Percentiles rank a stretch among this genome's conserved stretches.
Conservation (phyloP, 108 stramenopile genomes). For the Pseudonitzschia multiseries region DNA sequence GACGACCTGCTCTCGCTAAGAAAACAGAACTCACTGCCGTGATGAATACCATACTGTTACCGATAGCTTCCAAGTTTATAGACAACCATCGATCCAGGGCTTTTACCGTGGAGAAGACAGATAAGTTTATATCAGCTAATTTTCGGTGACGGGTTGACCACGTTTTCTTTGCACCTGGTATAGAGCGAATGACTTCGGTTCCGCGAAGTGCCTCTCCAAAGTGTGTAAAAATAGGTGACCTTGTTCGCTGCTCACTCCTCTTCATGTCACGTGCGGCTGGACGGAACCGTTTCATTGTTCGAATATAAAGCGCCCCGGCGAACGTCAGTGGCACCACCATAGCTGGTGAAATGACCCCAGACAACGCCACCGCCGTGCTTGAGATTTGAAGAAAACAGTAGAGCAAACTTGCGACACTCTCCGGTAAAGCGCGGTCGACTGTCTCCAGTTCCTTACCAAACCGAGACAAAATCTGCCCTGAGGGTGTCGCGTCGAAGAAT, state of each 20-base stretch:
- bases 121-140: constrained; percentile 61
- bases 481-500: constrained; percentile 92
- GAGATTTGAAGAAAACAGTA: constrained; percentile 75
- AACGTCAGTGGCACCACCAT: constrained; percentile 59
- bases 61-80: constrained; percentile 72
- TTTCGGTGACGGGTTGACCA: constrained; percentile 63
- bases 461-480: constrained; percentile 87
- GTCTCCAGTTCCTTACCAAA: constrained; percentile 88
- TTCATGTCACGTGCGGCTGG: constrained; percentile 83
- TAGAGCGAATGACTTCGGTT: constrained; percentile 84
- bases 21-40: constrained; percentile 62
- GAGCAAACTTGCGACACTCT: constrained; percentile 63
- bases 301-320: constrained; percentile 52
- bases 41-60: constrained; percentile 64
- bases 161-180: constrained; percentile 46
- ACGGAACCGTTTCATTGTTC: constrained; percentile 63
- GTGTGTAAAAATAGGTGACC: constrained; percentile 94
- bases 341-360: constrained; percentile 62
- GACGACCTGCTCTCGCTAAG: constrained; percentile 44
- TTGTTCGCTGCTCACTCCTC: constrained; percentile 77
- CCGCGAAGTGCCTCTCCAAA: constrained; percentile 92
- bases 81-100: constrained; percentile 80
- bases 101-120: constrained; percentile 72
- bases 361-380: constrained; percentile 53
- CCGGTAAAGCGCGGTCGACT: constrained; percentile 70